phyloP scores from a whole-genome alignment of 805 yeast genomes.

The Pichia scutulata region DNA sequence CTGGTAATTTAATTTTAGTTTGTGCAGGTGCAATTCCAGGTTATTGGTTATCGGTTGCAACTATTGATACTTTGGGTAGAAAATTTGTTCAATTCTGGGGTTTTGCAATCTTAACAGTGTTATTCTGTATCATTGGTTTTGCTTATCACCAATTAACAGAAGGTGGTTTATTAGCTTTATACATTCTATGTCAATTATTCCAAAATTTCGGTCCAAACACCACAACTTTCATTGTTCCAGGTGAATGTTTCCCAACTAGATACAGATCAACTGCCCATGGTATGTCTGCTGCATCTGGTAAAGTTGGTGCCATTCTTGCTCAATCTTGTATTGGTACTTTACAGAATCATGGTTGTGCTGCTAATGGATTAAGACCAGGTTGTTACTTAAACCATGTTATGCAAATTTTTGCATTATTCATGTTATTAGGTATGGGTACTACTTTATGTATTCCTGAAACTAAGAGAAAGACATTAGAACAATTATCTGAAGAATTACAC shows the following conservation, averaged over 20 bases:
- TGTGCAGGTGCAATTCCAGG: conserved; percentile 97
- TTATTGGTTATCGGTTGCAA: conserved; percentile 79
- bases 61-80: conserved; percentile 77
- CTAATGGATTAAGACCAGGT: conserved; percentile 36
- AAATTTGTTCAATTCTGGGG: conserved; percentile 75
- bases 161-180: conserved; percentile 65
- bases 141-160: conserved; percentile 66
- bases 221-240: conserved; percentile 85
- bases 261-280: conserved; percentile 95
- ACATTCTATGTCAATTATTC: conserved; percentile 79
- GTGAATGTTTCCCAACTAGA: conserved; percentile 90
- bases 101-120: conserved; percentile 58
- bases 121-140: conserved; percentile 78
- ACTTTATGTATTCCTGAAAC: conserved; percentile 79
- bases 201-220: conserved; percentile 91
- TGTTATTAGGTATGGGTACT: conserved; percentile 67
- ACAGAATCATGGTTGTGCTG: conserved; percentile 66
- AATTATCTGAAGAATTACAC: conserved; percentile 70
- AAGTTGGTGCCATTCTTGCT: conserved; percentile 88
- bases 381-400: conserved; percentile 88
- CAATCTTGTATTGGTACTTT: conserved; percentile 82
- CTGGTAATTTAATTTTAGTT: conserved; percentile 85
- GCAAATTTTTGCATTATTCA: conserved; percentile 88
- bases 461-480: conserved; percentile 82
- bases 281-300: conserved; percentile 86